Conservation (phyloP, 495 filamentous ascomycete species). For the Podospora tetraspora region DNA sequence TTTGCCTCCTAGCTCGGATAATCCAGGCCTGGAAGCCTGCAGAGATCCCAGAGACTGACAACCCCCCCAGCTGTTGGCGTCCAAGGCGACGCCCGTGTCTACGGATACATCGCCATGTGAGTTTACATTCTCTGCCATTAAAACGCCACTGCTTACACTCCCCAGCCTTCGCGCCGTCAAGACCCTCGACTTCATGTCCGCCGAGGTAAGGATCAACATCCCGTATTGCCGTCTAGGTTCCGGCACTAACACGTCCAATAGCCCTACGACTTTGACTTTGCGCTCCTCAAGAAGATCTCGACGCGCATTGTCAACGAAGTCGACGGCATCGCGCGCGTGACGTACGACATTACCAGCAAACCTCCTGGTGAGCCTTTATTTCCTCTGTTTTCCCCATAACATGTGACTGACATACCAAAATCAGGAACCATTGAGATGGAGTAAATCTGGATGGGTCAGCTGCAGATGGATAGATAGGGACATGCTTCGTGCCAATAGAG, state of each 20-base stretch:
- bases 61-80: constrained; percentile 5
- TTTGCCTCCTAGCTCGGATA: constrained; percentile 33
- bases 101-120: constrained; percentile 36
- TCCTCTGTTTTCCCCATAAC: not conserved
- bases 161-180: constrained; percentile 60
- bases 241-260: not conserved
- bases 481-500: not conserved
- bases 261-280: constrained; percentile 58
- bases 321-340: constrained; percentile 49
- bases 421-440: constrained; percentile 13
- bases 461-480: not conserved
- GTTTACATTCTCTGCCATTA: not conserved
- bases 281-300: constrained; percentile 63
- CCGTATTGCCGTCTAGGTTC: not conserved
- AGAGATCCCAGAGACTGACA: not conserved
- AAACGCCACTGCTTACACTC: not conserved
- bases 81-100: constrained; percentile 62
- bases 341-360: constrained; percentile 66
- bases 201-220: constrained; percentile 26
- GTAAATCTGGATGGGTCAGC: not conserved
- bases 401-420: not conserved
- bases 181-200: constrained; percentile 78
- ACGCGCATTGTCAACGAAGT: constrained; percentile 82
- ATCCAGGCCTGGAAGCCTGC: constrained; percentile 6
- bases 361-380: constrained; percentile 51